A percentile compares a stretch with the other conserved stretches of the same genome.
Evolutionary conservation across 169 alveolate species (phyloP).

Genomic region (Pseudocohnilembus persalinus): DNA sequence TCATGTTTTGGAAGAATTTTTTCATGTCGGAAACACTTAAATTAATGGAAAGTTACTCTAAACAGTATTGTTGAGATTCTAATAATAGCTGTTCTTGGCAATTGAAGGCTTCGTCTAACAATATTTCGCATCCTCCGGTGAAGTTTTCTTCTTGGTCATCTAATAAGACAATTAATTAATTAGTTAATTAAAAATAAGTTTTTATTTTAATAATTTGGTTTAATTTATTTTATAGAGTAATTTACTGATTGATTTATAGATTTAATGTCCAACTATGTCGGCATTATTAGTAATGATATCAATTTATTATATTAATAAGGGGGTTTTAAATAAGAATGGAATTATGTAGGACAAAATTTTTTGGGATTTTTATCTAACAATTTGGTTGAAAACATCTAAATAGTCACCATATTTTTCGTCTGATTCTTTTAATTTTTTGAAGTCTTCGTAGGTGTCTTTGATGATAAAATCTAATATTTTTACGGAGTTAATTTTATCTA

Average conservation of each 20-base stretch:
- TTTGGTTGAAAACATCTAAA: conserved; percentile 24
- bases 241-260: conserved; percentile 14
- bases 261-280: conserved; percentile 9
- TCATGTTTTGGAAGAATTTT: not conserved
- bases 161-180: no score
- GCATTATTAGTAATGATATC: conserved; percentile 46
- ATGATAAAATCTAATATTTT: conserved; percentile 15
- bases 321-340: conserved; percentile 22
- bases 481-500: conserved; percentile 16
- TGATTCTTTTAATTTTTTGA: conserved; percentile 21
- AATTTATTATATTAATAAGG: conserved; percentile 23
- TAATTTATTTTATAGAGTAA: no score
- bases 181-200: no score
- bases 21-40: not conserved
- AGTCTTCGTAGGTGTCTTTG: conserved; percentile 14
- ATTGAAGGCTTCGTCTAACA: not conserved
- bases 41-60: not conserved
- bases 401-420: conserved; percentile 21
- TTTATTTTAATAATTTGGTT: no score
- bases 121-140: conserved; percentile 11
- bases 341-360: conserved; percentile 22
- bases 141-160: not conserved
- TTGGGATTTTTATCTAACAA: conserved; percentile 24
- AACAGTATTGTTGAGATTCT: not conserved
- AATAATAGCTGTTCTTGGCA: not conserved